Percentiles rank a stretch among this genome's conserved stretches.
These are phyloP conservation scores for Pseudogymnoascus pannorum DNA, from an alignment of 2,329 filamentous ascomycete genomes.

Conservation along the genomic window DNA sequence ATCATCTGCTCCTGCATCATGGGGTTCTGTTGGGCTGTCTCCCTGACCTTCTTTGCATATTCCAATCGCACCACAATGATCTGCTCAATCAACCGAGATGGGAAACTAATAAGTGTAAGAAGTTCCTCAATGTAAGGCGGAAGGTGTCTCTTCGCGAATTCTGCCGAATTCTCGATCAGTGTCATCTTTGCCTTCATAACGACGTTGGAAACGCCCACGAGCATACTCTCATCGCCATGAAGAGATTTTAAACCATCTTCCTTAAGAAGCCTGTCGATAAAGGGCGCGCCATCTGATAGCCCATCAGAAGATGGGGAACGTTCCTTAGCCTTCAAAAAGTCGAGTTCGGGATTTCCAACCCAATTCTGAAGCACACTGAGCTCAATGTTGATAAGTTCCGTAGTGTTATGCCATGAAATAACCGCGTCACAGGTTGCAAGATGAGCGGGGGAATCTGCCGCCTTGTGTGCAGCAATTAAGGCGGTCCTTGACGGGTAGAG, in stretches of 20 bases:
- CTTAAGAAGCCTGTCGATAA: slow-evolving; percentile 89
- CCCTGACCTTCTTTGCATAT: slow-evolving; percentile 92
- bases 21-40: slow-evolving; percentile 81
- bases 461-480: slow-evolving; percentile 66
- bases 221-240: slow-evolving; percentile 80
- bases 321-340: slow-evolving; percentile 72
- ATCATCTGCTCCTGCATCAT: slow-evolving; percentile 99
- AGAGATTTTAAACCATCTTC: slow-evolving; percentile 90
- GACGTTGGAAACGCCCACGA: slow-evolving; percentile 73
- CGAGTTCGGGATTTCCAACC: slow-evolving; percentile 93
- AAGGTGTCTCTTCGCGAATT: slow-evolving; percentile 81
- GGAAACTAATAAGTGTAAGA: slow-evolving; percentile 93
- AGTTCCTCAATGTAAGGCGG: slow-evolving; percentile 96
- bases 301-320: slow-evolving; percentile 63
- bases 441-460: slow-evolving; percentile 70
- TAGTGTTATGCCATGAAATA: slow-evolving; percentile 95
- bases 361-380: slow-evolving; percentile 85
- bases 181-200: slow-evolving; percentile 92
- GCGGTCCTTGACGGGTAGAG: slow-evolving; percentile 76
- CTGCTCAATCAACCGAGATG: slow-evolving; percentile 89
- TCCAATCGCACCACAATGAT: slow-evolving; percentile 87
- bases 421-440: slow-evolving; percentile 80
- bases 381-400: slow-evolving; percentile 90
- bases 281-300: slow-evolving; percentile 82
- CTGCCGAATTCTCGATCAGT: slow-evolving; percentile 75